A percentile compares a stretch with the other conserved stretches of the same genome.
Evolutionary conservation across 169 alveolate species (phyloP).

Genomic region (Plasmodium coatneyi): DNA sequence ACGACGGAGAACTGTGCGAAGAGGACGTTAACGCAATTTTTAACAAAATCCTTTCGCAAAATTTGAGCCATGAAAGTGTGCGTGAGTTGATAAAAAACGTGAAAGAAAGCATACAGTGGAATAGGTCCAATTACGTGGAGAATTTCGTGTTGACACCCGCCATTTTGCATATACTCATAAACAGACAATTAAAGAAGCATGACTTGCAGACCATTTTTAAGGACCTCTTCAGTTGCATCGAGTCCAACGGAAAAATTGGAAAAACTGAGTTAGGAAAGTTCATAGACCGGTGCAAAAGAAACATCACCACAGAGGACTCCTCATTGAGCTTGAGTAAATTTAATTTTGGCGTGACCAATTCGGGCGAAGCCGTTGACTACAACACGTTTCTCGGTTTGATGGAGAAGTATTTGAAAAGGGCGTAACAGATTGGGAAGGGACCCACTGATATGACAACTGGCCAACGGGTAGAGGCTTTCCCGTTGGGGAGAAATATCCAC

Average conservation of each 20-base stretch:
- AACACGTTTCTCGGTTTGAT: slow-evolving; percentile 30
- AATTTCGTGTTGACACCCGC: slow-evolving; percentile 52
- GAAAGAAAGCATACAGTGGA: slow-evolving; percentile 33
- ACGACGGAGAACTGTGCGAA: slow-evolving; percentile 26
- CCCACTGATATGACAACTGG: not conserved
- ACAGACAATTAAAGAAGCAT: slow-evolving; percentile 49
- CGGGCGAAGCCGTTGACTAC: slow-evolving; percentile 6
- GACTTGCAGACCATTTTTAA: slow-evolving; percentile 28
- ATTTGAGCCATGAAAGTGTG: slow-evolving; percentile 29
- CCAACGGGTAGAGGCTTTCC: not conserved
- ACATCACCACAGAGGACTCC: slow-evolving; percentile 8
- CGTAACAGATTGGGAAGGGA: not conserved
- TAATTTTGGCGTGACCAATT: slow-evolving; percentile 5
- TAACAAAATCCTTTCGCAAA: slow-evolving; percentile 67
- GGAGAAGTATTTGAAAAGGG: slow-evolving; percentile 26
- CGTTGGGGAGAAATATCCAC: not conserved
- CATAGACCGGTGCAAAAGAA: slow-evolving; percentile 40
- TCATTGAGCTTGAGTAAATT: slow-evolving; percentile 28
- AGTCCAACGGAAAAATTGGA: slow-evolving; percentile 37
- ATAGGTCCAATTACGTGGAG: slow-evolving; percentile 44
- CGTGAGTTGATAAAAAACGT: slow-evolving; percentile 29
- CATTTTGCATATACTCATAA: slow-evolving; percentile 53
- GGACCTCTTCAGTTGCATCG: slow-evolving; percentile 38
- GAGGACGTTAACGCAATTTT: slow-evolving; percentile 36
- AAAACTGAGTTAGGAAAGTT: slow-evolving; percentile 23